Evolutionary conservation across 192 early-diverging fungal genomes (phyloP).

Genomic region (Coemansia sp.): DNA sequence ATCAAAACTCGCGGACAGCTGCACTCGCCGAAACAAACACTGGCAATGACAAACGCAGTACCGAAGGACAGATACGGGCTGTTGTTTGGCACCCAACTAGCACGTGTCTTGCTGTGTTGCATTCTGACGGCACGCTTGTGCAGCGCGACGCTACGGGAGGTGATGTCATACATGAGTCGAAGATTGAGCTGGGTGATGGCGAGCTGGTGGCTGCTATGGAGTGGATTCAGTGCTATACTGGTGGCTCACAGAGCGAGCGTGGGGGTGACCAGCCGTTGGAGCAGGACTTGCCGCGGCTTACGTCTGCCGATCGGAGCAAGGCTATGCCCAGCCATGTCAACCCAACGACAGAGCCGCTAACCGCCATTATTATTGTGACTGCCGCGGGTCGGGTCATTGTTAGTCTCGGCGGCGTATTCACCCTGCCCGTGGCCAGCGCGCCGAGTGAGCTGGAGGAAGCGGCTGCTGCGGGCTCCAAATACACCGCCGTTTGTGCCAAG

Average conservation of each 20-base stretch:
- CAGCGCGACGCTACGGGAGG: slow-evolving; percentile 42
- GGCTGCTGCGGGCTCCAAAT: not conserved
- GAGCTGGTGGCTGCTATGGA: slow-evolving; percentile 28
- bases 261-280: slow-evolving; percentile 14
- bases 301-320: slow-evolving; percentile 34
- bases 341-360: slow-evolving; percentile 16
- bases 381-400: slow-evolving; percentile 28
- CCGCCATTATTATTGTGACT: slow-evolving; percentile 27
- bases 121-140: slow-evolving; percentile 38
- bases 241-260: not conserved
- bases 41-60: not conserved
- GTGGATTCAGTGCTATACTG: slow-evolving; percentile 24
- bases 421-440: slow-evolving; percentile 23
- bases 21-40: not conserved
- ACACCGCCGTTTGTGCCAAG: slow-evolving; percentile 9
- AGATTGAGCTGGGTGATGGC: slow-evolving; percentile 7
- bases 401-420: slow-evolving; percentile 40
- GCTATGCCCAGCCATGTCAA: slow-evolving; percentile 23
- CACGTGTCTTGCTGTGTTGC: slow-evolving; percentile 24
- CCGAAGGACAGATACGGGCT: slow-evolving; percentile 17
- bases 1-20: slow-evolving; percentile 6
- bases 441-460: not conserved
- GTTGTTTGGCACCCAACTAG: slow-evolving; percentile 39
- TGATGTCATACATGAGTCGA: slow-evolving; percentile 39
- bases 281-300: slow-evolving; percentile 22